Conservation (phyloP, 139 green algal genomes). For the Chlamydomonas urium region DNA sequence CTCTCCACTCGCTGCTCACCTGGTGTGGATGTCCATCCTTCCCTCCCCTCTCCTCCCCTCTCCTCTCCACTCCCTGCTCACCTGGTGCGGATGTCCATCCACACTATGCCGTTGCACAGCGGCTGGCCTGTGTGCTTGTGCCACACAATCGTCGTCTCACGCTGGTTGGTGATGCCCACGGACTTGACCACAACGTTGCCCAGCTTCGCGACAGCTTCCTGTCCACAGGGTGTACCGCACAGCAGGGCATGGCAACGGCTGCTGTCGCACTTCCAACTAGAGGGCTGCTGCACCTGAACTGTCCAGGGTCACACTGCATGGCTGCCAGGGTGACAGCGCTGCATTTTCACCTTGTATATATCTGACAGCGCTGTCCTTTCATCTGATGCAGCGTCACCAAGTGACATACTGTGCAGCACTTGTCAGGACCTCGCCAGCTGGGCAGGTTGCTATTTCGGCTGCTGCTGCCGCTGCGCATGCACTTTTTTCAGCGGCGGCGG, state of each 20-base stretch:
- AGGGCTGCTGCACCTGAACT: background rate
- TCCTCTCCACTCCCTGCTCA: background rate
- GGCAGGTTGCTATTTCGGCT: too few relatives aligned
- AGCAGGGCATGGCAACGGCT: background rate
- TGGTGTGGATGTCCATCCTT: slow-evolving; percentile 85
- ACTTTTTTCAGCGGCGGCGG: too few relatives aligned
- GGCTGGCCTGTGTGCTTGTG: slow-evolving; percentile 65
- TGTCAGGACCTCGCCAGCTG: background rate
- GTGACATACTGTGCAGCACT: background rate
- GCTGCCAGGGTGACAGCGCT: background rate
- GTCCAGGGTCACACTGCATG: background rate
- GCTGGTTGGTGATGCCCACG: slow-evolving; percentile 94
- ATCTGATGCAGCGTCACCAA: background rate
- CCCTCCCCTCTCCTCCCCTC: too few relatives aligned
- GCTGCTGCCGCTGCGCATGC: too few relatives aligned
- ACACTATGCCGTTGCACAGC: slow-evolving; percentile 94
- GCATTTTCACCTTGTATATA: background rate
- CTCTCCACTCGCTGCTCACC: slow-evolving; percentile 4
- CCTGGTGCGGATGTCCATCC: slow-evolving; percentile 86
- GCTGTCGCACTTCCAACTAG: background rate
- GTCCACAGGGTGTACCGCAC: background rate
- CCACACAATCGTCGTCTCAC: slow-evolving; percentile 91
- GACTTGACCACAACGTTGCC: slow-evolving; percentile 35
- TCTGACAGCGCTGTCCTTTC: background rate
- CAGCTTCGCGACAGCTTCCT: slow-evolving; percentile 26